These are phyloP conservation scores for Ceratobasidium sp. DNA, from an alignment of 1,284 basidiomycete species.

Conservation along the genomic window DNA sequence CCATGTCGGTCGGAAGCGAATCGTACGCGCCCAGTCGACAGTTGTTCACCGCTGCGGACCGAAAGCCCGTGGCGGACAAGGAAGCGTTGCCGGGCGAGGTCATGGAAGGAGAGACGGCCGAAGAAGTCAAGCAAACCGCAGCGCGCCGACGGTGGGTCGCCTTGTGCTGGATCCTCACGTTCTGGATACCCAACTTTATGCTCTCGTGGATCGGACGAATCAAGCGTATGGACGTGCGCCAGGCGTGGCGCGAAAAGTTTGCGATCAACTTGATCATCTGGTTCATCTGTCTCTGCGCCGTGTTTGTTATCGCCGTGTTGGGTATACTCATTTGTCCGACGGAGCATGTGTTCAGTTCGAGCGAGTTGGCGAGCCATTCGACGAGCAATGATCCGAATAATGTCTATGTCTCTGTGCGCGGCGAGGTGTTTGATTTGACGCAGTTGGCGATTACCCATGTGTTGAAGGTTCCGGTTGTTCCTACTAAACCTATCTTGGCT, in stretches of 20 bases:
- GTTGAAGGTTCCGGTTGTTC: constrained; percentile 80
- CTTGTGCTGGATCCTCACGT: constrained; percentile 91
- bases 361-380: constrained; percentile 82
- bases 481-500: constrained; percentile 77
- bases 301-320: constrained; percentile 94
- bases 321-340: constrained; percentile 93
- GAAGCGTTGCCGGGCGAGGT: constrained; percentile 83
- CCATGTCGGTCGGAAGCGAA: constrained; percentile 82
- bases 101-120: constrained; percentile 86
- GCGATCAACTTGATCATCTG: constrained; percentile 97
- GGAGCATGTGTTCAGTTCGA: constrained; percentile 87
- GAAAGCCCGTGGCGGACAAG: constrained; percentile 80
- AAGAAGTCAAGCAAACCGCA: constrained; percentile 84
- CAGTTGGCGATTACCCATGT: constrained; percentile 71
- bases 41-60: constrained; percentile 89
- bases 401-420: constrained; percentile 86
- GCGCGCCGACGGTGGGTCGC: constrained; percentile 89
- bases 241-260: constrained; percentile 98
- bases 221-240: constrained; percentile 93
- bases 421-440: constrained; percentile 91
- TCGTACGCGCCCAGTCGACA: constrained; percentile 93
- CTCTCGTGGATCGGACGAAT: constrained; percentile 84
- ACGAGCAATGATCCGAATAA: constrained; percentile 74
- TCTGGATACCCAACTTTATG: constrained; percentile 84
- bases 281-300: constrained; percentile 87